phyloP scores from a whole-genome alignment of 2,329 filamentous ascomycete genomes.

The Fusarium incarnatum region DNA sequence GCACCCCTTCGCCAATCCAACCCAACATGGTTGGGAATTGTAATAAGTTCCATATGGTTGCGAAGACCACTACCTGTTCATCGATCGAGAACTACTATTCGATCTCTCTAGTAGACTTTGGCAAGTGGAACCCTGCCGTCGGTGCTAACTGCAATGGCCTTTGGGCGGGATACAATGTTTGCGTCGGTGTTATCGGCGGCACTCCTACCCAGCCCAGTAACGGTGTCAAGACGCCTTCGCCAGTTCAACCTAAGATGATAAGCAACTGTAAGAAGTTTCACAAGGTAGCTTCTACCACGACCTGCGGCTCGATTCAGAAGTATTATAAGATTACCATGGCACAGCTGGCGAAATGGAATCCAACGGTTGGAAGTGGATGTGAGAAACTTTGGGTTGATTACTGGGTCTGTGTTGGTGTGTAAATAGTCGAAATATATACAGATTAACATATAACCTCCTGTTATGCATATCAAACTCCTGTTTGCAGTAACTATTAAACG shows the following conservation, averaged over 20 bases:
- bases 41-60: not conserved
- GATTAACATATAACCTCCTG: no score
- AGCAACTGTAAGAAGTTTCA: not conserved
- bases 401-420: not conserved
- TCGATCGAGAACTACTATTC: not conserved
- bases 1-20: not conserved
- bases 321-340: not conserved
- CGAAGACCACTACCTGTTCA: not conserved
- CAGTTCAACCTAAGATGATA: not conserved
- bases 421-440: no score
- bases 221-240: not conserved
- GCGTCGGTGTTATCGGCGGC: not conserved
- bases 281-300: not conserved
- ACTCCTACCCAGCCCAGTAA: not conserved
- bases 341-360: not conserved
- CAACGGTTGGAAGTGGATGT: not conserved
- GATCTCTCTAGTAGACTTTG: not conserved
- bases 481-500: no score
- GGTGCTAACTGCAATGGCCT: not conserved
- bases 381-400: not conserved
- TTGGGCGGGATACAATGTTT: not conserved
- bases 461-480: no score
- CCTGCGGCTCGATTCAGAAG: not conserved
- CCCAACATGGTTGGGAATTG: not conserved
- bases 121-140: not conserved